Evolutionary conservation across 441 rosid genomes (phyloP).

Genomic region (Brassica balearica): DNA sequence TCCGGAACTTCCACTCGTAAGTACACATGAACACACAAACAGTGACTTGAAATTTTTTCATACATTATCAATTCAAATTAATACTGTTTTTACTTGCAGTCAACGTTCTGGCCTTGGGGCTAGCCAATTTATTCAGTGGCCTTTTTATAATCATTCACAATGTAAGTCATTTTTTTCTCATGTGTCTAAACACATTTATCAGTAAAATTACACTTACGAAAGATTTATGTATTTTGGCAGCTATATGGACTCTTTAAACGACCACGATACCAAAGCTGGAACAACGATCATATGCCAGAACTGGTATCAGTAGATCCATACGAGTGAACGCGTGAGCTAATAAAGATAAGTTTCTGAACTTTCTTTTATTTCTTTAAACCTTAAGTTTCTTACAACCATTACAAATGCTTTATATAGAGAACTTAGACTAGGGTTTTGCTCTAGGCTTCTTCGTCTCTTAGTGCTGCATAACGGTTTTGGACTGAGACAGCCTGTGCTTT

Average conservation of each 20-base stretch:
- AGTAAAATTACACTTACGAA: slow-evolving; percentile 2
- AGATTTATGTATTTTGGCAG: slow-evolving; percentile 25
- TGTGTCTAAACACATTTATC: background rate
- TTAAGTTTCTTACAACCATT: no score
- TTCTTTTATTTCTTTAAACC: no score
- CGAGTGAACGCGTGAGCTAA: no score
- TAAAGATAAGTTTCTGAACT: no score
- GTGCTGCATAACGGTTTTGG: no score
- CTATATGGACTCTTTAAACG: slow-evolving; percentile 22
- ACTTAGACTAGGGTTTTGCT: no score
- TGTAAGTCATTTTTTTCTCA: slow-evolving; percentile 22
- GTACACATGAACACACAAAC: slow-evolving; percentile 26
- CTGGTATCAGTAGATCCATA: background rate
- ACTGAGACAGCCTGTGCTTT: no score
- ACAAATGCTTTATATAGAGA: no score
- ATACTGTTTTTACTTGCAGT: slow-evolving; percentile 17
- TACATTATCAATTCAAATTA: background rate
- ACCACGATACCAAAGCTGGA: background rate
- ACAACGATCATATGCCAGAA: background rate
- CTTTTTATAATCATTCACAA: slow-evolving; percentile 20
- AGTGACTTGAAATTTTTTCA: background rate
- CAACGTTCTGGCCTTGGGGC: slow-evolving; percentile 30
- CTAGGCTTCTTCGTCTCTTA: no score
- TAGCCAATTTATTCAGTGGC: slow-evolving; percentile 38
- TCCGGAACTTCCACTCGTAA: slow-evolving; percentile 69